A percentile compares a stretch with the other conserved stretches of the same genome.
These are phyloP conservation scores for Dactylella cylindrospora DNA, from an alignment of 2,329 filamentous ascomycete genomes.

Conservation along the genomic window DNA sequence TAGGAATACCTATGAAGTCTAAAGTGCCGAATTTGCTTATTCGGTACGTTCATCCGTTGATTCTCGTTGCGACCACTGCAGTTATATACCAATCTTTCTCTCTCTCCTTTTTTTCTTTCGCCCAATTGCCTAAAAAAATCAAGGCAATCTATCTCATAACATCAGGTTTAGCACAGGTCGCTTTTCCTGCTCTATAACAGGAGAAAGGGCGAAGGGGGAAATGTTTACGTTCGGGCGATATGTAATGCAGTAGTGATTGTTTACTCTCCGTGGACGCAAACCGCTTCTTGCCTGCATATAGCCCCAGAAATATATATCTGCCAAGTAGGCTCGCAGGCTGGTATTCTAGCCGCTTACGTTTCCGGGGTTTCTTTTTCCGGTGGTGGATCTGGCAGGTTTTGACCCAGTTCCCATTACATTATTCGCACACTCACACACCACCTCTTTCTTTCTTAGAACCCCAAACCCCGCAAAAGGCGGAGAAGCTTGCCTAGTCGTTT, in stretches of 20 bases:
- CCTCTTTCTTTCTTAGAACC: conserved; percentile 25
- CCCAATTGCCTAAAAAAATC: too few species aligned
- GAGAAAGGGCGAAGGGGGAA: too few species aligned
- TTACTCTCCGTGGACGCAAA: conserved; percentile 10
- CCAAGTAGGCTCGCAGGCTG: conserved; percentile 43
- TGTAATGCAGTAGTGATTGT: too few species aligned
- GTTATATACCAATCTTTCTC: too few species aligned
- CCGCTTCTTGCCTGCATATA: conserved; percentile 34
- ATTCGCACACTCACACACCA: conserved; percentile 43
- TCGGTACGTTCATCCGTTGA: too few species aligned
- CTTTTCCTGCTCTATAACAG: too few species aligned
- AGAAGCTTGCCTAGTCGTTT: conserved; percentile 44
- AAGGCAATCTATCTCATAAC: too few species aligned
- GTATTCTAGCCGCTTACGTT: conserved; percentile 37
- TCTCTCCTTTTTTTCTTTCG: too few species aligned
- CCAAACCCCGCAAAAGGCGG: conserved; percentile 44
- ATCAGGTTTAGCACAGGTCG: too few species aligned
- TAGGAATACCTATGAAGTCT: conserved; percentile 1
- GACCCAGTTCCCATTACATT: conserved; percentile 25
- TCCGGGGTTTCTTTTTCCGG: conserved; percentile 43
- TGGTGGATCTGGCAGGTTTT: conserved; percentile 32
- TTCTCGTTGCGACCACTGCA: too few species aligned
- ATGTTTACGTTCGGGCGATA: too few species aligned
- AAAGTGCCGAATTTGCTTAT: too few species aligned
- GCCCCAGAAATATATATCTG: conserved; percentile 35